Conservation (phyloP, 2,329 filamentous ascomycete genomes). For the Fusarium gaditjirri region DNA sequence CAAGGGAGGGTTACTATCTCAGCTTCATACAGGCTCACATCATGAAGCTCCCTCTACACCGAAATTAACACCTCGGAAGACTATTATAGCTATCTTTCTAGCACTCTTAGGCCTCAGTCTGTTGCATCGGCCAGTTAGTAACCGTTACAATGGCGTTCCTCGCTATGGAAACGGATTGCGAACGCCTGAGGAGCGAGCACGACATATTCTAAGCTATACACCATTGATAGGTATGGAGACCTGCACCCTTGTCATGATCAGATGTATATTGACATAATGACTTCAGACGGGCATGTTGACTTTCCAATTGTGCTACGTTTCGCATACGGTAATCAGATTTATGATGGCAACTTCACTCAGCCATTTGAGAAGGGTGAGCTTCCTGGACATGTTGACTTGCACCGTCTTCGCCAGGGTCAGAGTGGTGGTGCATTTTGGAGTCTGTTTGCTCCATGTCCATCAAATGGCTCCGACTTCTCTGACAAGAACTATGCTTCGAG, state of each 20-base stretch:
- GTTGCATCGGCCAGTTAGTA: conserved; percentile 41
- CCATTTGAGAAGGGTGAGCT: conserved; percentile 78
- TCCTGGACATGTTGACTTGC: conserved; percentile 79
- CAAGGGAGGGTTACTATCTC: conserved; percentile 34
- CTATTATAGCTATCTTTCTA: conserved; percentile 40
- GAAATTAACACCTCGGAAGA: conserved; percentile 41
- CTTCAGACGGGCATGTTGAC: conserved; percentile 89
- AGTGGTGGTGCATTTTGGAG: conserved; percentile 95
- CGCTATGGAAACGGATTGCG: conserved; percentile 44
- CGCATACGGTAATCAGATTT: conserved; percentile 80
- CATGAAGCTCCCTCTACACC: conserved; percentile 34
- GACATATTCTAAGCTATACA: conserved; percentile 56
- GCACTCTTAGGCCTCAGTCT: conserved; percentile 44
- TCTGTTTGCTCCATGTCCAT: conserved; percentile 82
- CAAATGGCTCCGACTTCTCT: conserved; percentile 77
- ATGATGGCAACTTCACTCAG: conserved; percentile 76
- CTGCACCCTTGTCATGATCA: neutral
- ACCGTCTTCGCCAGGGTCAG: conserved; percentile 75
- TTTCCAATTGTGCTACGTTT: conserved; percentile 78
- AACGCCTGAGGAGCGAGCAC: conserved; percentile 58
- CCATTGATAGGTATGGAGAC: conserved; percentile 61
- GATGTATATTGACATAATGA: neutral
- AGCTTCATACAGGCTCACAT: conserved; percentile 34
- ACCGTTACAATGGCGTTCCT: conserved; percentile 39
- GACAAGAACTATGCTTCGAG: conserved; percentile 76